Base-by-base conservation (phyloP, 257 asterid species). In the Petunia axillaris region DNA sequence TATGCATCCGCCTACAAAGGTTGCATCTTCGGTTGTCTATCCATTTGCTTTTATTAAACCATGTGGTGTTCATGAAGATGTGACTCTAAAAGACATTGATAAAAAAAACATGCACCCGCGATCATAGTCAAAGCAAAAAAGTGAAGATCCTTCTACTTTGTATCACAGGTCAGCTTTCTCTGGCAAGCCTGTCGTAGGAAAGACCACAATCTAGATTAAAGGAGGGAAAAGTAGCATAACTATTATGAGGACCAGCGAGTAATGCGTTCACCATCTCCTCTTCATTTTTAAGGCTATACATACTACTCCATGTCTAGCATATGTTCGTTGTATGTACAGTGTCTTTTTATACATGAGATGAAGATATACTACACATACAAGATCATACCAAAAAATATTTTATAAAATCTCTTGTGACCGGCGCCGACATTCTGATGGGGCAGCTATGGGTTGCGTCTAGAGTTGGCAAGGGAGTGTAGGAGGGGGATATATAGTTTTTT, bases 201-300 rank as follows among this genome's bases (percentile, higher is more conserved):
- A 92, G 86, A 94, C 97, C 41, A 94, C 89, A 83, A 92, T 94
- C 77, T 92, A 85, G 16, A 94, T 93, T 0, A 93, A 94, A 86
- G 97, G 97, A 11, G 97, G 97, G 6, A 87, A 87, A 78, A 97
- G 98, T 67, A 88, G 95, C 93, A 94, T 94, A 65, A 94, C 94
- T 15, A 94, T 94, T 16, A 89, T 91, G 92, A 87, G 95, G 82
- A 94, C 25, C 25, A 25, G 25, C 25, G 25, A 25, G 25, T 25
- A 25, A 25, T 25, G 25, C 25, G 25, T 25, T 25, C 25, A 25
- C 25, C 25, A 25, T 25, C 25, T 25, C 25, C 25, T 25, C 25
- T 25, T 25, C 25, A 59, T 8, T 62, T 53, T 53, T 60, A 55
- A 3, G 73, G 77, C 25, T 25, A 25, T 25, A 25, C 70, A 36